phyloP scores from a whole-genome alignment of 2,329 filamentous ascomycete species.

The Arthroderma sp. region DNA sequence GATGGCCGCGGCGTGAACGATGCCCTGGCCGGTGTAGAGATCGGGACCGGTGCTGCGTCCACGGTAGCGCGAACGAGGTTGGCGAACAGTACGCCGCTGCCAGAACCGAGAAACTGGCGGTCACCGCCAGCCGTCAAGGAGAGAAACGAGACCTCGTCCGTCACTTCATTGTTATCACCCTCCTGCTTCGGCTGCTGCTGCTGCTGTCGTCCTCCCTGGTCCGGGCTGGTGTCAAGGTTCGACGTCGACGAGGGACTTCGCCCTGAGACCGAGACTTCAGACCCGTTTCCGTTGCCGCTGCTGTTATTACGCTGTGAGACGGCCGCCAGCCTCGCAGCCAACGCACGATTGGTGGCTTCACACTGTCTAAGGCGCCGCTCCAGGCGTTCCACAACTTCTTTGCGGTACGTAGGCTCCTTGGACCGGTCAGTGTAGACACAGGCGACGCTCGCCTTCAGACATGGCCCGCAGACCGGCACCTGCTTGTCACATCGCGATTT shows the following conservation, averaged over 20 bases:
- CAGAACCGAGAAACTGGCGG: conserved; percentile 32
- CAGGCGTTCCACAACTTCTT: conserved; percentile 26
- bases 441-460: conserved; percentile 23
- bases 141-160: conserved; percentile 35
- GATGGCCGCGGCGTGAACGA: conserved; percentile 6
- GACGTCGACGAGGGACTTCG: conserved; percentile 1
- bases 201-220: neutral
- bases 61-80: conserved; percentile 27
- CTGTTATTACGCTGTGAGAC: neutral
- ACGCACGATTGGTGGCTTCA: conserved; percentile 12
- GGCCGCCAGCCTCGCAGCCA: conserved; percentile 11
- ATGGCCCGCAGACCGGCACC: conserved; percentile 27
- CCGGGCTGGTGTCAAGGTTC: neutral
- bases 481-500: conserved; percentile 34
- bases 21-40: conserved; percentile 10
- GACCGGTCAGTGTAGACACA: conserved; percentile 21
- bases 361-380: conserved; percentile 23
- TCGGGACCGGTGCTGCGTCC: conserved; percentile 10
- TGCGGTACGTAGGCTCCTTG: conserved; percentile 23
- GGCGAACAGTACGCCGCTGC: conserved; percentile 29
- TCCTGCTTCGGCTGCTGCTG: conserved; percentile 3
- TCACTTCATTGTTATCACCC: conserved; percentile 23
- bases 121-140: conserved; percentile 34
- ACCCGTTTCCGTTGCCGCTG: neutral
- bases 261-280: neutral